Base-by-base conservation (phyloP, 2,329 filamentous ascomycete genomes). In the Aotearoamyces nothofagi region DNA sequence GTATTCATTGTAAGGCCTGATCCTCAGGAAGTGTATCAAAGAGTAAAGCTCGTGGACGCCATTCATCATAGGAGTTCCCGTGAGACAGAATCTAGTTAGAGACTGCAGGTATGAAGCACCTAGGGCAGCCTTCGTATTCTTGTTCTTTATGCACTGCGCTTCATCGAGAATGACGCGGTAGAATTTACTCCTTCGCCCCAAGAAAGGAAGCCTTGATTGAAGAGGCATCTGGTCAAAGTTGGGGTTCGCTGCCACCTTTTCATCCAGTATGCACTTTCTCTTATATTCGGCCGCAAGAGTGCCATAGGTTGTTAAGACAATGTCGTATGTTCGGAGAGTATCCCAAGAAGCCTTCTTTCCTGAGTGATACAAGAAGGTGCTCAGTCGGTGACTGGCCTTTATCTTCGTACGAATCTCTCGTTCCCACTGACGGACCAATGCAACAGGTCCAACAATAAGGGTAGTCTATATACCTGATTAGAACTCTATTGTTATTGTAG, bases 61-160 rank as follows among this genome's bases (percentile, higher is more conserved):
- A 42, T 93, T 93, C 78, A 90, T 90, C 78, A 87, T 84, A 0
- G 81, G 81, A 0, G 81, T 90, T 15, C 81, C 81, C 3, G 76
- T 82, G 50, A 87, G 66, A 45, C 77, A 83, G 57, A 80, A 74
- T 26, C 80, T 64, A 45, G 78, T 69, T 19, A 56, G 58, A 9
- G 77, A 58, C 34, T 65, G 54, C 10, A 90, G 51, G 8, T 54
- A 49, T 39, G 59, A 67, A 16, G 69, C 69, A 4, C 69, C 78
- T 37, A 62, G 60, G 2, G 77, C 66, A 4, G 63, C 55, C 36
- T 69, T 66, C 0, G 78, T 76, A 22, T 56, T 60, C 33, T 66
- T 66, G 44, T 86, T 87, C 56, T 87, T 87, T 57, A 87, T 81
- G 44, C 65, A 75, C 44, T 87, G 80, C 2, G 79, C 77, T 51